Percentiles rank a stretch among this genome's conserved stretches.
phyloP scores from a whole-genome alignment of 768 basidiomycete species.

The Melanogaster broomeanus region DNA sequence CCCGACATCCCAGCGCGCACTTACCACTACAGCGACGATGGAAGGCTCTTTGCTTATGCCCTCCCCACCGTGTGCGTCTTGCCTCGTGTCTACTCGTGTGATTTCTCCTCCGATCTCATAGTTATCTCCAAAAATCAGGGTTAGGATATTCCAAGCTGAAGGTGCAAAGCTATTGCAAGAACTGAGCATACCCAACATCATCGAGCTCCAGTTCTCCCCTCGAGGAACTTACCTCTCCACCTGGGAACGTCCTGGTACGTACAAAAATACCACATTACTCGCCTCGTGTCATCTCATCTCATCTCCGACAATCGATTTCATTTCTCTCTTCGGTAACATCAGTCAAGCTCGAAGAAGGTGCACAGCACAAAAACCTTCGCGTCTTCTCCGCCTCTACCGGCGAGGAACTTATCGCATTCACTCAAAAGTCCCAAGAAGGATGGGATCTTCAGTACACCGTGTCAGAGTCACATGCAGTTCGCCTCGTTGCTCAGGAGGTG shows the following conservation, averaged over 20 bases:
- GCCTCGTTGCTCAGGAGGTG: constrained; percentile 78
- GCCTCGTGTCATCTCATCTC: constrained; percentile 24
- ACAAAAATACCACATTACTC: constrained; percentile 4
- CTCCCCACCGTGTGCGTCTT: constrained; percentile 67
- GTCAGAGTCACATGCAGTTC: constrained; percentile 83
- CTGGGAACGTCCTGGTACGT: constrained; percentile 86
- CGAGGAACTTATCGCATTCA: constrained; percentile 83
- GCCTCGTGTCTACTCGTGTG: constrained; percentile 15
- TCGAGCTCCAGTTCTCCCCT: constrained; percentile 92
- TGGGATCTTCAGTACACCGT: constrained; percentile 94
- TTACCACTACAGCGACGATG: constrained; percentile 83
- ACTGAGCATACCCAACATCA: constrained; percentile 68
- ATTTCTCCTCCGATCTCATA: constrained; percentile 11
- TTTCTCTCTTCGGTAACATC: constrained; percentile 4
- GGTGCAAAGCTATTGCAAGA: constrained; percentile 73
- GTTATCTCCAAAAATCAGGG: constrained; percentile 41
- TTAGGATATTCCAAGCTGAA: constrained; percentile 77
- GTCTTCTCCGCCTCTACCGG: constrained; percentile 87
- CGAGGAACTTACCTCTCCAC: constrained; percentile 91
- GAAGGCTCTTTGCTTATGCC: constrained; percentile 84
- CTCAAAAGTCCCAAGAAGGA: constrained; percentile 87
- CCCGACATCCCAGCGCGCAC: constrained; percentile 76
- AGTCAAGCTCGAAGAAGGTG: constrained; percentile 87
- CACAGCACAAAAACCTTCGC: constrained; percentile 92
- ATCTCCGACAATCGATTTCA: constrained; percentile 15